Evolutionary conservation across 768 basidiomycete species (phyloP).

Genomic region (Roridomyces roridus): DNA sequence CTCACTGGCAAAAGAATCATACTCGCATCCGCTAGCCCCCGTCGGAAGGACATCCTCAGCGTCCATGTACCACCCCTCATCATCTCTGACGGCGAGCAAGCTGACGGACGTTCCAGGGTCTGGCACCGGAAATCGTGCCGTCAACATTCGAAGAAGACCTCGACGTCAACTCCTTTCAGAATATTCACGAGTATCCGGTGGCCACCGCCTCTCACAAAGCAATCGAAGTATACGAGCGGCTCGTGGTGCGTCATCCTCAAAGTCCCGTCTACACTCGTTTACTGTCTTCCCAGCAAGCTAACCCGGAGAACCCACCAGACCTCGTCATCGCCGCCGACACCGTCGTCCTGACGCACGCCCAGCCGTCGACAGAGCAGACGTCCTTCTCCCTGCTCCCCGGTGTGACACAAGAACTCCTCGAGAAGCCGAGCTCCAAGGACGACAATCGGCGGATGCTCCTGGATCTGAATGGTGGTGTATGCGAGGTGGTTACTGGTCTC

Average conservation of each 20-base stretch:
- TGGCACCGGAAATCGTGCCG: conserved; percentile 73
- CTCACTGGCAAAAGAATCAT: conserved; percentile 79
- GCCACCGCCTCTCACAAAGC: conserved; percentile 82
- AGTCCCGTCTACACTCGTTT: background rate
- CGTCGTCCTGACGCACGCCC: conserved; percentile 80
- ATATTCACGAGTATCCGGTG: conserved; percentile 76
- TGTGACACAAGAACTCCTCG: conserved; percentile 75
- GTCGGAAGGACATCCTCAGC: conserved; percentile 82
- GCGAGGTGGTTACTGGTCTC: conserved; percentile 94
- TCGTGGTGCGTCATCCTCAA: conserved; percentile 56
- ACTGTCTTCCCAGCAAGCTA: conserved; percentile 40
- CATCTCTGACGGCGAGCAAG: background rate
- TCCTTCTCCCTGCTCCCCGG: conserved; percentile 61
- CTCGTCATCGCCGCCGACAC: conserved; percentile 93
- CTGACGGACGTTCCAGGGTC: conserved; percentile 24
- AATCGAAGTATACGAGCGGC: conserved; percentile 84
- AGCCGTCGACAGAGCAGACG: conserved; percentile 61
- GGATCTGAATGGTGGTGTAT: conserved; percentile 84
- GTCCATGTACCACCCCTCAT: conserved; percentile 63
- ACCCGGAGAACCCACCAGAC: conserved; percentile 76
- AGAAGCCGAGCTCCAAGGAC: conserved; percentile 81
- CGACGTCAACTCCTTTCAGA: conserved; percentile 66
- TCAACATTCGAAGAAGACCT: conserved; percentile 86
- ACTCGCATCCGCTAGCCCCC: conserved; percentile 86
- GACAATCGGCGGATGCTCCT: conserved; percentile 90